Base-by-base conservation (phyloP, 306 rosid genomes). In the Clitoria ternatea region DNA sequence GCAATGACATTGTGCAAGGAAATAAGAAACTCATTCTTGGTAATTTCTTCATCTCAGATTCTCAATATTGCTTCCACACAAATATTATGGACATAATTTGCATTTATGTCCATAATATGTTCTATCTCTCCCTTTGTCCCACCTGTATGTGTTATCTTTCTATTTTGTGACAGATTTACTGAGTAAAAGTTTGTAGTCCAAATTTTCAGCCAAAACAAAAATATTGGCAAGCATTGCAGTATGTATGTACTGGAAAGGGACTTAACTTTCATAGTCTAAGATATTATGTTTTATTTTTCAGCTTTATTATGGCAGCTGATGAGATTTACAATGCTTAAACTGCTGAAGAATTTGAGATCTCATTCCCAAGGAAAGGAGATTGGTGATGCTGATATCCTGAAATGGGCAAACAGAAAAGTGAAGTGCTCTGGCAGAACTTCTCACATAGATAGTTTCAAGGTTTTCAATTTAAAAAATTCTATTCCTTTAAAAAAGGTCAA, bases 1-100 rank as follows among this genome's bases (percentile, higher is more conserved):
- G 99, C 72, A 87, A 82, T 73, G 99, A 95, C 80, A 83, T 95
- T 29, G 99, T 95, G 57, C 99, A 95, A 84, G 99, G 96, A 87
- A 95, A 95, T 77, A 95, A 95, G 86, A 95, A 95, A 82, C 99
- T 95, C 61, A 85, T 95, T 74, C 92, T 89, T 22, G 96, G 99
- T 95, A 90, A 75, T 35, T n/a, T 36, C 73, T 60, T 73, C 67
- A 44, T 76, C 78, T 48, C n/a, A n/a, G n/a, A n/a, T n/a, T n/a
- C n/a, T n/a, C 53, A 43, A 30, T 53, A 13, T 32, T 62, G 52
- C 59, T 62, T 62, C 72, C 64, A 74, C 45, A 4, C 35, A 17
- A 40, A 56, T 43, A 15, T 29, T 37, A 62, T 61, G 67, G 27
- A 19, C 66, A 57, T 44, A 15, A 27, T 40, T 22, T 19, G 13